These are phyloP conservation scores for Fusarium cyanostomum DNA, from an alignment of 2,329 filamentous ascomycete species.

Conservation along the genomic window DNA sequence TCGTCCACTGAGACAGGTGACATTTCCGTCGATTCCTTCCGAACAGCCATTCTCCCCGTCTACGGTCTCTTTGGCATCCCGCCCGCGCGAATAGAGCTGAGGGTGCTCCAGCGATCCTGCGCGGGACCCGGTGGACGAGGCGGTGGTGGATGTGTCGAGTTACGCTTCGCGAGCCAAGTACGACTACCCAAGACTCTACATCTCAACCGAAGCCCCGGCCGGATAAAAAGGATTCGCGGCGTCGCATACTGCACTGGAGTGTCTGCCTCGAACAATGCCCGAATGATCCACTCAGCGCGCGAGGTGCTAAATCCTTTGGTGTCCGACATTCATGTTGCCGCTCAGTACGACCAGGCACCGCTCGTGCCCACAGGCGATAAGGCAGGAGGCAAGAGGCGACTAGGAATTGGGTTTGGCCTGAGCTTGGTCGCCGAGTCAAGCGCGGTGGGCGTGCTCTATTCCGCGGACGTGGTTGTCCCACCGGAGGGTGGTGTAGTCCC, in stretches of 20 bases:
- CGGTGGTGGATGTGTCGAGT: conserved; percentile 91
- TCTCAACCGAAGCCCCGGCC: conserved; percentile 79
- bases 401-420: conserved; percentile 91
- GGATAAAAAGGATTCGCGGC: conserved; percentile 87
- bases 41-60: conserved; percentile 89
- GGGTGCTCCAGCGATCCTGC: conserved; percentile 83
- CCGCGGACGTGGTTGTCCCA: conserved; percentile 81
- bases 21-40: conserved; percentile 90
- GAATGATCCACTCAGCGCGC: conserved; percentile 92
- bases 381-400: conserved; percentile 65
- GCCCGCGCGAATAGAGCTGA: conserved; percentile 81
- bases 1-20: conserved; percentile 84
- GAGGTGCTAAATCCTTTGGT: conserved; percentile 87
- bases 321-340: conserved; percentile 89
- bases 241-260: conserved; percentile 96
- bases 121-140: conserved; percentile 77
- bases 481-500: conserved; percentile 83
- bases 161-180: conserved; percentile 93
- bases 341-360: conserved; percentile 76
- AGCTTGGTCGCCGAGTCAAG: conserved; percentile 93
- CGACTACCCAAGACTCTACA: conserved; percentile 94
- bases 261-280: conserved; percentile 88
- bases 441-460: conserved; percentile 81
- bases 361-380: conserved; percentile 64
- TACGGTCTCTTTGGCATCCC: conserved; percentile 90